These are phyloP conservation scores for Byssothecium circinans DNA, from an alignment of 2,329 filamentous ascomycete species.

Conservation along the genomic window DNA sequence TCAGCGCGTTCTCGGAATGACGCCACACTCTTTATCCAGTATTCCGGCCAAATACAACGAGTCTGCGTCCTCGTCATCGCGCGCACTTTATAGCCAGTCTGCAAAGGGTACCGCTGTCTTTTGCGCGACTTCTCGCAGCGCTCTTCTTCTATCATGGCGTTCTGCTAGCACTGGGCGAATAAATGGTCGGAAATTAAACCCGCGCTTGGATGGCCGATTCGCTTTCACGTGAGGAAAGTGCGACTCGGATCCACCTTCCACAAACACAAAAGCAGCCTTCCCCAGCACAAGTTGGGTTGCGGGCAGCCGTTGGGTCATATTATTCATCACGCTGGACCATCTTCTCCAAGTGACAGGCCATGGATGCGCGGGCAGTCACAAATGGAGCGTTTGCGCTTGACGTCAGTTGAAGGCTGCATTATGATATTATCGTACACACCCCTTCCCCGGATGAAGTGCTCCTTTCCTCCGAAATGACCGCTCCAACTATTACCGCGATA, in stretches of 20 bases:
- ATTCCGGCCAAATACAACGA: neutral
- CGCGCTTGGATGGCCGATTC: slow-evolving; percentile 20
- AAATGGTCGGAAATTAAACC: slow-evolving; percentile 31
- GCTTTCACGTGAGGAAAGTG: neutral
- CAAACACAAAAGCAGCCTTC: neutral
- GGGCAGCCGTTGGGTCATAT: neutral
- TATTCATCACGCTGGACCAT: neutral
- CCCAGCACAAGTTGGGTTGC: neutral
- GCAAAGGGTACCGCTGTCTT: neutral
- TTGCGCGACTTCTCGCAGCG: neutral
- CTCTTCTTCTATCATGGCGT: slow-evolving; percentile 5
- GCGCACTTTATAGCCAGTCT: neutral
- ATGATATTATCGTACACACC: neutral
- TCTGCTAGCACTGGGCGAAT: slow-evolving; percentile 9
- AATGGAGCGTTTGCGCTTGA: neutral
- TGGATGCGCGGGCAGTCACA: neutral
- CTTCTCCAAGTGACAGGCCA: neutral
- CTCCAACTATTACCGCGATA: neutral
- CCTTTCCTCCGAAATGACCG: neutral
- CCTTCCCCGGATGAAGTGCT: too few species aligned
- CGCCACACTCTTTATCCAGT: slow-evolving; percentile 1
- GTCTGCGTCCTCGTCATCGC: neutral
- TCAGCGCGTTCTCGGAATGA: slow-evolving; percentile 9
- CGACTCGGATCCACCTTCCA: neutral
- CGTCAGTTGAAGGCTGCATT: neutral